phyloP scores from a whole-genome alignment of 306 rosid species.

The Rosa chinensis region DNA sequence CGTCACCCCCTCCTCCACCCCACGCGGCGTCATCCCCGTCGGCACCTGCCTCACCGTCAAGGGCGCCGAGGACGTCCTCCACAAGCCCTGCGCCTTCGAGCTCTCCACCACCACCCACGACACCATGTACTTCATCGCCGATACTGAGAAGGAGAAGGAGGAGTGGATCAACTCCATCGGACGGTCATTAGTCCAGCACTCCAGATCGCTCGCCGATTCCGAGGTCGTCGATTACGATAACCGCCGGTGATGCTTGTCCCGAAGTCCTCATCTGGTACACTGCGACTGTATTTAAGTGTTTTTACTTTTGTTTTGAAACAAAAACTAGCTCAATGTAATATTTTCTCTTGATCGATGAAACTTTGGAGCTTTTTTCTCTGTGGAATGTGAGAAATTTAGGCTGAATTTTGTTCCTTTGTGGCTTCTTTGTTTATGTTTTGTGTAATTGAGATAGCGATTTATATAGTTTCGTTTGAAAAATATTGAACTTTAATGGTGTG shows the following conservation, averaged over 20 bases:
- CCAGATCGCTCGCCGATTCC: conserved; percentile 45
- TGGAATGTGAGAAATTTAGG: background rate
- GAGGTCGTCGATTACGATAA: conserved; percentile 55
- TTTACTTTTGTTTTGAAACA: no score
- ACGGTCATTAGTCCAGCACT: conserved; percentile 52
- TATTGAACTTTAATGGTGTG: background rate
- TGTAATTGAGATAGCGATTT: background rate
- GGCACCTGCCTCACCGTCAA: conserved; percentile 62
- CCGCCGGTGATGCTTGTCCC: conserved; percentile 19
- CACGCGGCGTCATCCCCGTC: conserved; percentile 67
- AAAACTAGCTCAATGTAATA: background rate
- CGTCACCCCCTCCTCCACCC: conserved; percentile 41
- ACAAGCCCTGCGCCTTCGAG: conserved; percentile 67
- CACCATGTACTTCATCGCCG: conserved; percentile 70
- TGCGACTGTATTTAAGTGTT: background rate
- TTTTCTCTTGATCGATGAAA: background rate
- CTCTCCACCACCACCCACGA: conserved; percentile 47
- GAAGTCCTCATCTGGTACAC: background rate
- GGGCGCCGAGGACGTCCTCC: conserved; percentile 69
- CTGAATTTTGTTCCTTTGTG: conserved; percentile 1
- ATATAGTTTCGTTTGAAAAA: background rate
- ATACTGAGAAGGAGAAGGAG: conserved; percentile 60
- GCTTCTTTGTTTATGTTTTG: background rate
- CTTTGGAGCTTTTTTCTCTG: background rate
- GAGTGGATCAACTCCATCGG: conserved; percentile 64